Base-by-base conservation (phyloP, 2,329 filamentous ascomycete species). In the Penicillium fuscoglaucum region DNA sequence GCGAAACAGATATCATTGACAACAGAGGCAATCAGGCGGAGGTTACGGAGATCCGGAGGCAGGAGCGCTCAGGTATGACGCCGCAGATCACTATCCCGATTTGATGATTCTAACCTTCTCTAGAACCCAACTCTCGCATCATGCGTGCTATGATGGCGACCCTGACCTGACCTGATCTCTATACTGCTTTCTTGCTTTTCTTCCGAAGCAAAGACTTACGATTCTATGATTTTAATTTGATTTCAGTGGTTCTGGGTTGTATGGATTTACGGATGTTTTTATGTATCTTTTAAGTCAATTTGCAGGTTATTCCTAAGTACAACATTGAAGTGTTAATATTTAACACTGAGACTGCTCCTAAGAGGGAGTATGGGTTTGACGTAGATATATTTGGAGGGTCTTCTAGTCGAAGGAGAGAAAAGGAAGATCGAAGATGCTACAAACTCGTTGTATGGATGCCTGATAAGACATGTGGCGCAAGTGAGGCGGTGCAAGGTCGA, bases 1-100 rank as follows among this genome's bases (percentile, higher is more conserved):
- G 66, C 21, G 65, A 70, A 21, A 72, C 69, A n/a, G 63, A 73
- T 39, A 68, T 74, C 19, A 71, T 76, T 59, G 72, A 73, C 43
- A 62, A 71, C 35, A 61, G 67, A 40, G 64, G 79, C 67, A 69
- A 81, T 66, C 74, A 76, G 40, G 77, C 82, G 51, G 84, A 86
- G 59, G 76, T 87, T 6, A 68, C 79, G 5, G 77, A 81, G 61
- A 86, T 96, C 28, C 58, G 62, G 69, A 90, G 91, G 79, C 91
- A 90, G 82, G 91, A 97, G 79, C 89, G 89, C 82, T 95, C 90
- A 92, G 92, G 93, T 96, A 95, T 41, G 48, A 26, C 1, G 6
- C 12, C n/a, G 6, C 17, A 41, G 3, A 12, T 24, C 7, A 13
- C 7, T 24, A 6, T 31, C n/a, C 50, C 12, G 21, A 17, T 51